Percentiles rank a stretch among this genome's conserved stretches.
These are phyloP conservation scores for Rubia tinctorum DNA, from an alignment of 305 asterid species.

Conservation along the genomic window DNA sequence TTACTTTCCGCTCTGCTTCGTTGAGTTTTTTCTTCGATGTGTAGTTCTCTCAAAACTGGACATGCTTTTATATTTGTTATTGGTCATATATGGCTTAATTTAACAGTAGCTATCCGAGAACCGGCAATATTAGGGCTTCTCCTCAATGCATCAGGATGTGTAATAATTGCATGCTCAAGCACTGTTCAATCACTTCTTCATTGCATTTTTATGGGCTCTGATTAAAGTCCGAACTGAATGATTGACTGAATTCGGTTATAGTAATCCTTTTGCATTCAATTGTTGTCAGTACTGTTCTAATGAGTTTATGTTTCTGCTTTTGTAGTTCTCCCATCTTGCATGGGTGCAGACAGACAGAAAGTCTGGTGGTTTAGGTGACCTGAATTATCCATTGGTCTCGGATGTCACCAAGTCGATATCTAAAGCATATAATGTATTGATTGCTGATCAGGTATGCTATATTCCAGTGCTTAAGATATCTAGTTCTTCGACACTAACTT, in stretches of 20 bases:
- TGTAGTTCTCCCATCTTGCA: conserved; percentile 98
- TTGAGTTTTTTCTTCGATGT: not conserved
- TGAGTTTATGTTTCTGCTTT: conserved; percentile 1
- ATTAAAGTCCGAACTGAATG: not conserved
- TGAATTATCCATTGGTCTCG: conserved; percentile 81
- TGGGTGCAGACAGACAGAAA: conserved; percentile 99
- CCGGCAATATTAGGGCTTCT: not conserved
- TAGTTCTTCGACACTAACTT: too few relatives aligned
- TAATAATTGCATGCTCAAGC: not conserved
- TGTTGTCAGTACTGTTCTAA: not conserved
- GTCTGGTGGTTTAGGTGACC: conserved; percentile 96
- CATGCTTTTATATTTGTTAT: not conserved
- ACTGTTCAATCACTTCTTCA: not conserved
- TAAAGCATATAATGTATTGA: conserved; percentile 65
- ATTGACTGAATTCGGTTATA: not conserved
- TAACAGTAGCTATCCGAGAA: not conserved
- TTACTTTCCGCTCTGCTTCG: not conserved
- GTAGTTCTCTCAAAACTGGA: not conserved
- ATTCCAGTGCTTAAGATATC: not conserved
- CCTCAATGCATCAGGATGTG: too few relatives aligned
- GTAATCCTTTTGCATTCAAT: not conserved
- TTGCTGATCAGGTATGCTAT: conserved; percentile 69
- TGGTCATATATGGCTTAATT: not conserved
- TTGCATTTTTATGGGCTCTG: not conserved
- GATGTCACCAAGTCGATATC: conserved; percentile 92